A percentile compares a stretch with the other conserved stretches of the same genome.
Conservation (phyloP, 1,284 basidiomycete species). For the Moesziomyces antarcticus region DNA sequence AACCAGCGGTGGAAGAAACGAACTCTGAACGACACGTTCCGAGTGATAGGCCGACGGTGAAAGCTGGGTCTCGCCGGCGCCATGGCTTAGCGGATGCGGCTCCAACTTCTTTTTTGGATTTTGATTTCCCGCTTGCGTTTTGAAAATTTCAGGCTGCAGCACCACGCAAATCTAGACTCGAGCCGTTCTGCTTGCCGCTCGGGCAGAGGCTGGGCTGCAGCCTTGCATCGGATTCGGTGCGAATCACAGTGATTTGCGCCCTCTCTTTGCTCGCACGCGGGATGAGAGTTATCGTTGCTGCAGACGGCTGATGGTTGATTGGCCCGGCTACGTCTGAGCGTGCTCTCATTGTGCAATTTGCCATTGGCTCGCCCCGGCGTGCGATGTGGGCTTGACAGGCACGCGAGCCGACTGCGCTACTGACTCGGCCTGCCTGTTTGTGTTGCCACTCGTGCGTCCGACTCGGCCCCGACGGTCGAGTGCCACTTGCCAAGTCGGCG, state of each 20-base stretch:
- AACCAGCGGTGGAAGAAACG: constrained; percentile 22
- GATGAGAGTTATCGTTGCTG: not conserved
- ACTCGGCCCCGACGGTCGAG: constrained; percentile 6
- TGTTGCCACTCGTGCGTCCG: not conserved
- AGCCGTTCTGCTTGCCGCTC: not conserved
- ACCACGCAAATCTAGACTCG: constrained; percentile 20
- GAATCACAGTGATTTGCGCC: not conserved
- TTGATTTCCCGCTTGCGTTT: not conserved
- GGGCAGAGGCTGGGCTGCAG: too few relatives aligned
- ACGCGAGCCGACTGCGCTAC: too few relatives aligned
- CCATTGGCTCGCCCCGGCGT: not conserved
- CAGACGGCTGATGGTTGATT: not conserved
- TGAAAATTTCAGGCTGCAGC: not conserved
- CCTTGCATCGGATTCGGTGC: not conserved
- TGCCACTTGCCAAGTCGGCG: constrained; percentile 20
- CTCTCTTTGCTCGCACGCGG: too few relatives aligned
- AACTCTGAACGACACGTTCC: constrained; percentile 33
- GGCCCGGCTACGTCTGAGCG: too few relatives aligned
- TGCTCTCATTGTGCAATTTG: not conserved
- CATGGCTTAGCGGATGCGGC: constrained; percentile 14
- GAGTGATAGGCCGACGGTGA: constrained; percentile 23
- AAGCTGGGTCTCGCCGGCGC: constrained; percentile 14
- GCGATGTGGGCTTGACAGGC: too few relatives aligned
- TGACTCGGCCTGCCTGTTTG: not conserved
- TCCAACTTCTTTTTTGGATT: constrained; percentile 2